Conservation (phyloP, 2,329 filamentous ascomycete species). For the Sporothrix curviconia region DNA sequence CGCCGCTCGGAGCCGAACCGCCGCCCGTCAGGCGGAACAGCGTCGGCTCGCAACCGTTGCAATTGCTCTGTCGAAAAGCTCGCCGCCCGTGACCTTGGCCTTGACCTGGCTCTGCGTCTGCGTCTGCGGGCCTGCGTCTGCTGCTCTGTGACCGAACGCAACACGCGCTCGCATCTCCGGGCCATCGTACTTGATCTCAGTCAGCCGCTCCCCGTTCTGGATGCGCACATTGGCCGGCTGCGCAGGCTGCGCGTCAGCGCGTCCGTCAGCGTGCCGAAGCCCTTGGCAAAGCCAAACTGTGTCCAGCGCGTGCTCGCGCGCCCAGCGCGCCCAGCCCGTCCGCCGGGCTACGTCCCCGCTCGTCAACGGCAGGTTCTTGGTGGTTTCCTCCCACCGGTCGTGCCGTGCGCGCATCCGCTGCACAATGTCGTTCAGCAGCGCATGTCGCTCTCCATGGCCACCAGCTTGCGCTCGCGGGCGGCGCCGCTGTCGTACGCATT, state of each 20-base stretch:
- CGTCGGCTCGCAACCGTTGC: conserved; percentile 52
- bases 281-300: conserved; percentile 46
- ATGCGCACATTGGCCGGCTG: conserved; percentile 53
- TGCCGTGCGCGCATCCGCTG: not conserved
- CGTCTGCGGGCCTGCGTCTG: too few species aligned
- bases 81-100: conserved; percentile 1
- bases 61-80: conserved; percentile 51
- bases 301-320: conserved; percentile 25
- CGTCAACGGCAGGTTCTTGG: conserved; percentile 16
- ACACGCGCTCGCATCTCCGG: not conserved
- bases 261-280: conserved; percentile 56
- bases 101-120: too few species aligned
- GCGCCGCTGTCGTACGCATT: not conserved
- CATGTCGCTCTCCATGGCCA: conserved; percentile 10
- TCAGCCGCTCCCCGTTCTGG: conserved; percentile 42
- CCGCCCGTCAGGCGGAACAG: conserved; percentile 29
- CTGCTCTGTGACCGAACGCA: too few species aligned
- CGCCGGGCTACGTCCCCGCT: too few species aligned
- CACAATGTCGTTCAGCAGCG: conserved; percentile 11
- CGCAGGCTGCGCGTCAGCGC: conserved; percentile 46
- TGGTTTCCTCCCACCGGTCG: not conserved
- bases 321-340: not conserved
- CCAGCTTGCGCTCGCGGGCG: not conserved
- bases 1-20: conserved; percentile 23
- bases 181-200: conserved; percentile 35